Evolutionary conservation across 495 filamentous ascomycete genomes (phyloP), one percentile per base, ranked within the genome.

Genomic region (Talaromyces thailandensis): DNA sequence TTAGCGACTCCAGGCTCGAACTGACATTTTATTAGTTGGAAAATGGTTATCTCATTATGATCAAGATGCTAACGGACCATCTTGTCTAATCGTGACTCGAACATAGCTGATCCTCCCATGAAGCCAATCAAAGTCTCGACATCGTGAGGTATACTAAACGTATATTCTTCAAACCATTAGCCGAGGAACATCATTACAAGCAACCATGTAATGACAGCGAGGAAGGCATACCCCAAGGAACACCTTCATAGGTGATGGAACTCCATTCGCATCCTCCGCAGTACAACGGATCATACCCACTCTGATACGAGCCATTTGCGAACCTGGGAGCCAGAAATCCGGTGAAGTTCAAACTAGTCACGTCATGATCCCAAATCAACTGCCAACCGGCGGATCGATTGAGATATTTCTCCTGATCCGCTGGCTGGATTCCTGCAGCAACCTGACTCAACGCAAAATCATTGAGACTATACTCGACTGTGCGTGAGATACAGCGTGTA

Each of bases 381-480:
- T 82, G 75, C 87, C 87, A 90, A 59, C 86, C 85, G 7, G 73
- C 75, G 65, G 83, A 81, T 21, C 85, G 80, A 32, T 72, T 71
- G 43, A 75, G 69, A 68, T 88, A 88, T 62, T 87, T 88, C 50
- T 73, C 66, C 43, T 74, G 71, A 51, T 88, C 84, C 62, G 82
- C 80, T 0, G 67, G 70, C 59, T 79, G 81, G 16, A 81, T 81
- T 4, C 86, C 75, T 56, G 84, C 79, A 43, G 86, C 81, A 62
- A 89, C 82, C 65, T 87, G 81, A 11, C 85, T 75, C 48, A 91
- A 80, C 48, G 81, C 81, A 67, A 88, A 91, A 70, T 91, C 88
- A 70, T 90, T 87, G 61, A 90, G 88, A 53, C 82, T 81, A 70
- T 91, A 90, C 68, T 90, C 88, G 0, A 90, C 79, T 0, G 86